Base-by-base conservation (phyloP, 78 protist genomes). In the Dictyostelium purpureum region DNA sequence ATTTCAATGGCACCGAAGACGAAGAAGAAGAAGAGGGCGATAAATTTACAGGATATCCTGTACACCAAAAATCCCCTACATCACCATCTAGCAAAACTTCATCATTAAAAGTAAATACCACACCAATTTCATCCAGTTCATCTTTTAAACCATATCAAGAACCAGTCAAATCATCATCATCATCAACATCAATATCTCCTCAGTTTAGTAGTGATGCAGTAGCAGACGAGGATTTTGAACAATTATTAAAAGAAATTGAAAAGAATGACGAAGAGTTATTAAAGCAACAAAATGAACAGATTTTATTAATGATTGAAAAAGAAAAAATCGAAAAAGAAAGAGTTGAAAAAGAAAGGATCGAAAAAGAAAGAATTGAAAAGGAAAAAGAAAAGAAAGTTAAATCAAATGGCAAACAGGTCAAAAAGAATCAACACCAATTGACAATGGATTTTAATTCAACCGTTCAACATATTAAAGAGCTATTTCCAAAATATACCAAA, bases 401-500 rank as follows among this genome's bases (percentile, higher is more conserved):
- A 56, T 24, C 7, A 57, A 57, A 28, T 11, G 18, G 14, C 21
- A 11, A 12, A 31, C 11, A 12, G 4, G 19, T 24, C 37, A 63
- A 63, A 1, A 14, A 47, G 52, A 0, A 47, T 0, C 52, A 47
- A 47, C 52, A 47, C 33, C 37, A 33, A 33, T 4, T 63, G 18
- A 2, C 33, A 14, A 2, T 4, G n/a, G 71, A 67, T n/a, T 67
- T 67, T n/a, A 67, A 67, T 67, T 18, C 24, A 37, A 38, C 19
- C 12, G n/a, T 67, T 38, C 21, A 45, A 21, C 76, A 67, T 67
- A 37, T 67, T 37, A 6, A 18, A 40, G 76, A 67, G 10, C 38
- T 67, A 38, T 67, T 67, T 28, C 76, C 76, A 67, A 67, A 33
- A 18, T 67, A 67, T 67, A 28, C 45, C 18, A 67, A 38, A 67